Evolutionary conservation across 2,329 filamentous ascomycete species (phyloP), one percentile per base, ranked within the genome.

Genomic region (Penicillium glabrum): DNA sequence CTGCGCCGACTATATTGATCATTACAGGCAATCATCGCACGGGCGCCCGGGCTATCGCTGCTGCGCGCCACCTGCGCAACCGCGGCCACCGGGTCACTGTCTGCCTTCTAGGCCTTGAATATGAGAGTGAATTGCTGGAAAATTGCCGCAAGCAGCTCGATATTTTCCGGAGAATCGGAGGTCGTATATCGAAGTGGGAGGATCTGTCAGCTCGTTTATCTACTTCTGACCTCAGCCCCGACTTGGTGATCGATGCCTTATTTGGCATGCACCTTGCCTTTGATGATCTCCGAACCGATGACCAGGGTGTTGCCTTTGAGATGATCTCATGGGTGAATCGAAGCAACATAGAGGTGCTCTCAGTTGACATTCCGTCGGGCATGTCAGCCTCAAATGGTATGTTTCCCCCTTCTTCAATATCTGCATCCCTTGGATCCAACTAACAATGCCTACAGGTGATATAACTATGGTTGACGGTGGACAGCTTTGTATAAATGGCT

Each of bases 1-100:
- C 79, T 16, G 76, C 80, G 29, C 82, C 83, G 0, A 83, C 85
- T 7, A 80, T 88, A 49, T 86, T 96, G 23, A 85, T 98, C 7
- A 81, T 98, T n/a, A 93, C 91, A 0, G 93, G 95, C n/a, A 98
- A 97, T 73, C 93, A 96, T 74, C 91, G 91, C 63, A 92, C 89
- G 1, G 93, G 93, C 39, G 88, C 90, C 37, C 84, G 93, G 57
- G 91, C 92, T 3, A 82, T 98, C 52, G 90, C 91, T 14, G 92
- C 92, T 4, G 92, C 89, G 27, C 86, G 95, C 5, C 93, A 98
- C 72, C 83, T 98, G 9, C 86, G 90, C 51, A 93, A 93, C 69
- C 90, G 93, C 61, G 89, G 90, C 21, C 80, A 91, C 53, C 88
- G 91, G 54, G 87, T 96, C 37, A 84, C 96, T 46, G 82, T 96